Evolutionary conservation across 192 early-diverging fungal genomes (phyloP), one percentile per base, ranked within the genome.

Genomic region (Mortierella antarctica): DNA sequence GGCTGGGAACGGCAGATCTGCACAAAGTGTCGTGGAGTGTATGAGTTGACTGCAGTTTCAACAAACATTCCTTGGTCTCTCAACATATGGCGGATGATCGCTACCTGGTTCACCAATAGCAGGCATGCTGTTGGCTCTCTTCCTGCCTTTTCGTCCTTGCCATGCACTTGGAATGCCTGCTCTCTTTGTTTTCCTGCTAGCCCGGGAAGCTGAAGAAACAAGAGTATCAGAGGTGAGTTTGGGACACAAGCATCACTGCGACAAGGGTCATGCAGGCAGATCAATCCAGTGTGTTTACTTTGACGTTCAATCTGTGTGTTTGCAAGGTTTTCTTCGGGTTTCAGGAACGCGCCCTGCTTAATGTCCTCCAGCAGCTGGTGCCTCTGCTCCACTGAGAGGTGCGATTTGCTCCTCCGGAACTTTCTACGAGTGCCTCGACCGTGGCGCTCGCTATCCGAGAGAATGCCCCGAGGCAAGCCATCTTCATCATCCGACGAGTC

Each of bases 101-200:
- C 58, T 72, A 80, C 77, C 70, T 72, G 70, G 65, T 40, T 71
- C 65, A 47, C 77, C 70, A 40, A 80, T 59, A 17, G 69, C 23
- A 17, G 77, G 77, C 77, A 80, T 71, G 39, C 69, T 71, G 65
- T 80, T 80, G 7, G 77, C 77, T 68, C 77, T 67, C 49, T 64
- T 80, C 46, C 77, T 72, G 20, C 77, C 77, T 46, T 72, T 80
- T 15, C 52, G 41, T 62, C 77, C 77, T 15, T 61, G 61, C 64
- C 58, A 80, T 21, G 18, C 77, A 45, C 21, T 63, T 14, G 77
- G 70, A 46, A 80, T 72, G 15, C 77, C 77, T 14, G 70, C 65
- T 15, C 77, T 60, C 45, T 80, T 80, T 48, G 62, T 80, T 52
- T 44, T 80, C 12, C 65, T 56, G 9, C 49, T 21, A 5, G 17